phyloP scores from a whole-genome alignment of 2,329 filamentous ascomycete genomes.

The Reticulascus tulasneorum region DNA sequence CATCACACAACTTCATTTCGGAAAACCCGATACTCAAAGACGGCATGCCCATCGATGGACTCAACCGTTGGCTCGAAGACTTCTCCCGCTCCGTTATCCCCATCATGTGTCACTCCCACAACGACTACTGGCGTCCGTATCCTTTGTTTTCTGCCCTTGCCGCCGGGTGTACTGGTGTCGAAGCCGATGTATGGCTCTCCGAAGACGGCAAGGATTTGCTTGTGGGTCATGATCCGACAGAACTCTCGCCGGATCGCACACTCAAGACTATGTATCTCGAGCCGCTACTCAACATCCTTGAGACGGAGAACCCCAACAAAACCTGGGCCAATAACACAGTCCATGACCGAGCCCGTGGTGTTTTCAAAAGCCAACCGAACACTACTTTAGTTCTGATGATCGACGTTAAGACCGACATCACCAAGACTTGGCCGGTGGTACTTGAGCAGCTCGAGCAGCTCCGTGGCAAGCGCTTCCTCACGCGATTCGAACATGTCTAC shows the following conservation, averaged over 20 bases:
- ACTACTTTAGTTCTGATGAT: slow-evolving; percentile 60
- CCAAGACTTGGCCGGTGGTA: slow-evolving; percentile 41
- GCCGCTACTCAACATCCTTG: slow-evolving; percentile 56
- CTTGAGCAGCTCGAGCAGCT: slow-evolving; percentile 51
- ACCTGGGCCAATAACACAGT: slow-evolving; percentile 37
- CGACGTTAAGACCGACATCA: slow-evolving; percentile 61
- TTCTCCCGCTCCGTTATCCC: slow-evolving; percentile 26
- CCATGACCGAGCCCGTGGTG: slow-evolving; percentile 34
- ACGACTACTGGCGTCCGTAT: slow-evolving; percentile 64
- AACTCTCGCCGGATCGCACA: slow-evolving; percentile 53
- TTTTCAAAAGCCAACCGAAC: slow-evolving; percentile 49
- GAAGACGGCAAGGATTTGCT: slow-evolving; percentile 41
- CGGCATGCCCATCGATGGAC: slow-evolving; percentile 1
- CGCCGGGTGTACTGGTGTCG: slow-evolving; percentile 58
- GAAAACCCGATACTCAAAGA: background rate
- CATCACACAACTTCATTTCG: background rate
- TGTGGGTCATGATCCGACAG: slow-evolving; percentile 58
- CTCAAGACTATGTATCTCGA: slow-evolving; percentile 59
- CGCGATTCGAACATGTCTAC: slow-evolving; percentile 43
- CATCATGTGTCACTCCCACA: slow-evolving; percentile 61
- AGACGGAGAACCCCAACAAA: slow-evolving; percentile 39
- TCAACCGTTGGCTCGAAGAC: background rate
- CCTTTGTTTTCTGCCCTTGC: slow-evolving; percentile 60
- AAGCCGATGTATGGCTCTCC: slow-evolving; percentile 65
- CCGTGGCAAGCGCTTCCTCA: slow-evolving; percentile 52